Evolutionary conservation across 176 grass and related monocot genomes (phyloP), one percentile per base, ranked within the genome.

Genomic region (Juncus effusus): DNA sequence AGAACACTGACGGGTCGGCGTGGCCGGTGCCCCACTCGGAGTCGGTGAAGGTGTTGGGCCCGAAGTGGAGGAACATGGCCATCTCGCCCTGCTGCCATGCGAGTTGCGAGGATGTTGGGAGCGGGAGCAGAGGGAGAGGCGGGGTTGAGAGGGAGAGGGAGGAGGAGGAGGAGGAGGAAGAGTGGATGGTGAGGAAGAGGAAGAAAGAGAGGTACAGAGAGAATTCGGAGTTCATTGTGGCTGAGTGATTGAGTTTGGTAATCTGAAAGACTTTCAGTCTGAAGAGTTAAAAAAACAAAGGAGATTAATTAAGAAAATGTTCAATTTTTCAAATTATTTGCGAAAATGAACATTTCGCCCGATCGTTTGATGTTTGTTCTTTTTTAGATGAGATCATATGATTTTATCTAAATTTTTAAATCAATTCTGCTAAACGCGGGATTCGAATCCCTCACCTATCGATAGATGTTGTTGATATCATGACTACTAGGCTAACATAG

Each of bases 11-110:
- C 3, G 93, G 93, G 16, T 81, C 66, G 4, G 79, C 85, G 73
- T n/a, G 77, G 77, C 88, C 93, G 7, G 82, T 52, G 66, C 88
- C 93, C 88, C 87, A 89, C 71, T 97, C 88, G 60, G 93, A 86
- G 75, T 86, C 93, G 60, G 88, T 97, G 85, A 97, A 97, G 82
- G 93, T 97, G 72, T 97, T 97, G 77, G 88, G 82, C 36, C 93
- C 93, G 77, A 97, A 96, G 71, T 96, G 93, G 71, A 91, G 72
- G 74, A 97, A 97, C 71, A 91, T 67, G 14, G 93, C 87, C 88
- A 91, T 91, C 82, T 97, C 93, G 59, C 84, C 81, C 51, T 86
- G 77, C 72, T 97, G 93, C 93, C 93, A 97, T 40, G 59, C 65
- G 38, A 97, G 77, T 77, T 97, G 93, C 62, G 88, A 76, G 71